Evolutionary conservation across 2,329 filamentous ascomycete genomes (phyloP).

Genomic region (Fusarium pilosicola): DNA sequence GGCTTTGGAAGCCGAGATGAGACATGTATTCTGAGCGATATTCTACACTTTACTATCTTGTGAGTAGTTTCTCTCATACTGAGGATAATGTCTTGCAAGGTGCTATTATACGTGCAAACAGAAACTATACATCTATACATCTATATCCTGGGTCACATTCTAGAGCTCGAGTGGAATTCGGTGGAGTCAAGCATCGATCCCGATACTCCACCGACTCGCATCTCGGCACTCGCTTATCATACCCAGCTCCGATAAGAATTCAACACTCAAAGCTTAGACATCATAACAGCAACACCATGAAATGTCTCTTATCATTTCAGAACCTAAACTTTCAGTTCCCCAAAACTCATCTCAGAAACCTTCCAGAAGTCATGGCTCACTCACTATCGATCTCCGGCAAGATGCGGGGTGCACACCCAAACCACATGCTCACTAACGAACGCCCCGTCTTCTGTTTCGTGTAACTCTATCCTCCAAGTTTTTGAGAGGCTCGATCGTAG

Average conservation of each 20-base stretch:
- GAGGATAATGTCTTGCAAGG: not conserved
- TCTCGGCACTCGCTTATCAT: conserved; percentile 2
- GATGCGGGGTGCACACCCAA: conserved; percentile 1
- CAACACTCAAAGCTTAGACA: not conserved
- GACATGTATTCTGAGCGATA: not conserved
- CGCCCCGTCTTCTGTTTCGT: not conserved
- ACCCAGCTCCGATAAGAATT: not conserved
- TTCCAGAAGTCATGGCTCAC: not conserved
- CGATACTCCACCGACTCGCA: not conserved
- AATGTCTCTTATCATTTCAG: not conserved
- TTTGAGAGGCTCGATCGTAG: not conserved
- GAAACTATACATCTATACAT: not conserved
- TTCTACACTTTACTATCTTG: not conserved
- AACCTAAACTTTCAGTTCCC: accelerated
- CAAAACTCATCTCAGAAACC: not conserved
- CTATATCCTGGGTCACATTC: not conserved
- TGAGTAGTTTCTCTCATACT: not conserved
- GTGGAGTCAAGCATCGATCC: not conserved
- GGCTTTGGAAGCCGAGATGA: conserved; percentile 3
- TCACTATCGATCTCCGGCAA: not conserved
- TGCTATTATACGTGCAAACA: not conserved
- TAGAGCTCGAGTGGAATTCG: not conserved
- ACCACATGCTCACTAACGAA: not conserved
- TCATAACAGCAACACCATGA: not conserved
- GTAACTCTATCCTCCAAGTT: not conserved